Conservation (phyloP, 2,329 filamentous ascomycete genomes). For the Penicillium paneum region DNA sequence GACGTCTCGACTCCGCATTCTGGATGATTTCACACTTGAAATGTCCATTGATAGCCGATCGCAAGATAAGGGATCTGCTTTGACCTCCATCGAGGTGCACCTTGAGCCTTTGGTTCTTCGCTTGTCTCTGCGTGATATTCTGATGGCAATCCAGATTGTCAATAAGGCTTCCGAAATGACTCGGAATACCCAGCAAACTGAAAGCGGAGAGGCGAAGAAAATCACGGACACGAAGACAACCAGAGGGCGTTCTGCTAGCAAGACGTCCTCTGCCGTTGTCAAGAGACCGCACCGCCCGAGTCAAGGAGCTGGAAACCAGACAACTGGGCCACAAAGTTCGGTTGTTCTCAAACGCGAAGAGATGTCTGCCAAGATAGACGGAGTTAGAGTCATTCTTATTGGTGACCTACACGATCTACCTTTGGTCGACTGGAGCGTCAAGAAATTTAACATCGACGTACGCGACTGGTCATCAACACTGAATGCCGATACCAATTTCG, state of each 20-base stretch:
- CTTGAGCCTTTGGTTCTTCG: slow-evolving; percentile 88
- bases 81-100: slow-evolving; percentile 79
- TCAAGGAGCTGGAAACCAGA: slow-evolving; percentile 39
- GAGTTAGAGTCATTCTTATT: slow-evolving; percentile 87
- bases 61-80: slow-evolving; percentile 56
- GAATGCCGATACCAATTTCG: slow-evolving; percentile 83
- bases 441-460: slow-evolving; percentile 79
- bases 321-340: slow-evolving; percentile 43
- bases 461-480: slow-evolving; percentile 88
- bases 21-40: slow-evolving; percentile 94
- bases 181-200: slow-evolving; percentile 45
- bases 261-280: slow-evolving; percentile 41
- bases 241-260: slow-evolving; percentile 50
- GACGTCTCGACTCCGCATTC: slow-evolving; percentile 79
- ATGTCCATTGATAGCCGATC: slow-evolving; percentile 76
- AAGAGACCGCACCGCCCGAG: slow-evolving; percentile 46
- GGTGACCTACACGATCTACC: slow-evolving; percentile 94
- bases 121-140: slow-evolving; percentile 87
- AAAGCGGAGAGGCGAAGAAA: slow-evolving; percentile 54
- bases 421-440: slow-evolving; percentile 88
- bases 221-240: slow-evolving; percentile 44
- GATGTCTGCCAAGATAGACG: slow-evolving; percentile 79
- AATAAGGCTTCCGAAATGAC: slow-evolving; percentile 84
- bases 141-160: slow-evolving; percentile 89
- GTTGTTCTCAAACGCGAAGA: slow-evolving; percentile 68